Evolutionary conservation across 257 asterid genomes (phyloP).

Genomic region (Lavandula angustifolia): DNA sequence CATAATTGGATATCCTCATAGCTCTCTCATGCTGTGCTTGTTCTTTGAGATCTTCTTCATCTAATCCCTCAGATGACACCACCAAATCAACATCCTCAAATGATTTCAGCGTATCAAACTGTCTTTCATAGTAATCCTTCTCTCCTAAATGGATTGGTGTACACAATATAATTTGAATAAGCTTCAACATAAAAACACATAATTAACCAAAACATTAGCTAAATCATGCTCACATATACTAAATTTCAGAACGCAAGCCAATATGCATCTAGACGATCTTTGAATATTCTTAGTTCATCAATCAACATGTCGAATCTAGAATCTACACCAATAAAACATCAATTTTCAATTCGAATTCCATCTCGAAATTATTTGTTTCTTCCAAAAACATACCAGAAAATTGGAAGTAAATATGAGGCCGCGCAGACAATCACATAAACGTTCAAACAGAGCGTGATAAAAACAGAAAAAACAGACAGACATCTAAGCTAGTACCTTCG

Average conservation of each 20-base stretch:
- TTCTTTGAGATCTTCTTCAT: conserved; percentile 65
- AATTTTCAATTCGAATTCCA: background rate
- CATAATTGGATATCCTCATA: conserved; percentile 81
- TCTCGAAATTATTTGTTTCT: too few species aligned
- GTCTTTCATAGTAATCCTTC: conserved; percentile 75
- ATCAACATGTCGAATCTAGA: background rate
- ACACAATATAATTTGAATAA: too few species aligned
- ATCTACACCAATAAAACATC: background rate
- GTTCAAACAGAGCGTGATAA: background rate
- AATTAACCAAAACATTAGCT: conserved; percentile 1
- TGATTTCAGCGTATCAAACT: conserved; percentile 71
- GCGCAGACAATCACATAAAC: conserved; percentile 18
- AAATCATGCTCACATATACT: background rate
- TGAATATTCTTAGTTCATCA: too few species aligned
- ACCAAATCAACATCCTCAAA: conserved; percentile 71
- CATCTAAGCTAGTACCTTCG: conserved; percentile 41
- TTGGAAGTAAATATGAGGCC: background rate
- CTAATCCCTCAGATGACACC: conserved; percentile 46
- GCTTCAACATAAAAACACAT: background rate
- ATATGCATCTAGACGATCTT: too few species aligned
- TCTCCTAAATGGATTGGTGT: conserved; percentile 59
- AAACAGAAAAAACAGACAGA: background rate
- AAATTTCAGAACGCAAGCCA: too few species aligned
- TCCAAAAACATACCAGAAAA: too few species aligned
- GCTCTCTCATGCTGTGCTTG: conserved; percentile 76